Evolutionary conservation across 2,329 filamentous ascomycete species (phyloP), one percentile per base, ranked within the genome.

Genomic region (Fusarium haematococcum): DNA sequence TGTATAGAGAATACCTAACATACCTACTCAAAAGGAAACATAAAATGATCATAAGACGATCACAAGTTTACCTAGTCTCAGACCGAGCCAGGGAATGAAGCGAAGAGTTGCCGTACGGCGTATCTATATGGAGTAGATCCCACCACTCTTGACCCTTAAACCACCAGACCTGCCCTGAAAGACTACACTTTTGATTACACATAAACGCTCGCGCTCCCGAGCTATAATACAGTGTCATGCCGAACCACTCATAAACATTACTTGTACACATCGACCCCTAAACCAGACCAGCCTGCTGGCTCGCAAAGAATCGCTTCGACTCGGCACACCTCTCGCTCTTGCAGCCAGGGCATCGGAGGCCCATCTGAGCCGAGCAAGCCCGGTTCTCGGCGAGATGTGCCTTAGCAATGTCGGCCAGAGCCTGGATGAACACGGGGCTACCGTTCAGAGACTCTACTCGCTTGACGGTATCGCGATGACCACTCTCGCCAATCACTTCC

Each of bases 371-470:
- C 33, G 94, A 97, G 81, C 94, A 96, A 11, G 86, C 80, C 11
- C 86, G 77, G 6, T 93, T 93, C 71, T 90, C 91, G 61, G 91
- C 86, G 62, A 99, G 84, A 85, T 99, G 97, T 18, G 87, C 84
- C 80, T 93, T 93, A 9, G 95, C 97, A 76, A 99, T 90, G 79
- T 98, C 92, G 13, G 96, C 97, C 61, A 99, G 87, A 1, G 94
- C 97, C 75, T 93, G 85, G 78, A 99, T 98, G 83, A 99, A 99
- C 2, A 96, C 91, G 0, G 92, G 93, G 82, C 90, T 97, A 64
- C 94, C 97, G 80, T 99, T 99, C 79, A 99, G 84, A 80, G 94
- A 97, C 82, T 98, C 97, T 2, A 93, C 94, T 67, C 97, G 90
- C 87, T 97, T 98, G 73, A 99, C 91, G 0, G 91, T 93, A 35